Evolutionary conservation across 345 rosid species (phyloP).

Genomic region (Eucalyptus grandis): DNA sequence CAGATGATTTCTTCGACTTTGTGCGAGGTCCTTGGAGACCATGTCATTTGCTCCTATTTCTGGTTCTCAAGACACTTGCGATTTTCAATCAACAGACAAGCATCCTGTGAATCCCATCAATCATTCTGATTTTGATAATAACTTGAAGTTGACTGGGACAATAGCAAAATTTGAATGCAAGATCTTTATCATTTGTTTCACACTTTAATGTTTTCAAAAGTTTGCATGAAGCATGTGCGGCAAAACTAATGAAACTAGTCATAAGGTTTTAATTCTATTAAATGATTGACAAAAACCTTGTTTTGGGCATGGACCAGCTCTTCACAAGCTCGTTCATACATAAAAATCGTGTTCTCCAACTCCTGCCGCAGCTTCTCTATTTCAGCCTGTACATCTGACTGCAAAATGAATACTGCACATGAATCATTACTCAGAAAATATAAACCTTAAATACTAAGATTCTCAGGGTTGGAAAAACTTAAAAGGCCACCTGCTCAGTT

Average conservation of each 20-base stretch:
- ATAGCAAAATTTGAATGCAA: background rate
- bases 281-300: slow-evolving; percentile 27
- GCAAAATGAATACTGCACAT: background rate
- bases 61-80: background rate
- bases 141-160: background rate
- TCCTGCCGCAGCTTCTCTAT: slow-evolving; percentile 54
- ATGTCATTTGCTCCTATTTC: background rate
- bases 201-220: background rate
- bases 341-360: slow-evolving; percentile 39
- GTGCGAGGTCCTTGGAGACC: background rate
- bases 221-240: background rate
- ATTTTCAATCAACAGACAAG: background rate
- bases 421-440: background rate
- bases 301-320: slow-evolving; percentile 63
- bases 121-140: background rate
- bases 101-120: background rate
- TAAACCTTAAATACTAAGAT: background rate
- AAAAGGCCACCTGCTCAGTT: slow-evolving; percentile 17
- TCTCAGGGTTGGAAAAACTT: background rate
- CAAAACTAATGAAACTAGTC: background rate
- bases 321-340: slow-evolving; percentile 67
- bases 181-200: background rate
- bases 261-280: background rate
- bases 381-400: slow-evolving; percentile 46
- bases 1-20: background rate